Evolutionary conservation across 2,329 filamentous ascomycete genomes (phyloP), one percentile per base, ranked within the genome.

Genomic region (Trichophyton schoenleinii): DNA sequence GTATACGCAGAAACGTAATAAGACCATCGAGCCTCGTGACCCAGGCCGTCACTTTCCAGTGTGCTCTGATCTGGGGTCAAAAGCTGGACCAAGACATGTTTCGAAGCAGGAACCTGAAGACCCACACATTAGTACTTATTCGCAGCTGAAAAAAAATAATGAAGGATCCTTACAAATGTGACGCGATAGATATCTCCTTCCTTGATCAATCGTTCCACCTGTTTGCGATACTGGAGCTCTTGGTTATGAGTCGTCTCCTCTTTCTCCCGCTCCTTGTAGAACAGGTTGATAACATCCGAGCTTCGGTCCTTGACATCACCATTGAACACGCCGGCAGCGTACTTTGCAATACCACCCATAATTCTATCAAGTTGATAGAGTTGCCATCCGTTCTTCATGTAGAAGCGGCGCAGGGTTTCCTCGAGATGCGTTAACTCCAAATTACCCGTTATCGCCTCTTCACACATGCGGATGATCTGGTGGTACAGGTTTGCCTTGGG

Each of bases 1-100:
- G 90, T 88, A 73, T 88, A 97, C 0, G 91, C 91, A 18, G 92
- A 91, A 62, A 96, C 89, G 72, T 99, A 99, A 76, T 95, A 95
- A 68, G 92, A 89, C 94, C 94, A 99, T 44, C 85, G 78, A 64
- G 81, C 80, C 65, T 84, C 80, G 3, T 78, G 74, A 59, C 79
- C 81, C 25, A 85, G 81, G 64, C 90, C 86, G 61, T 87, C 86
- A 58, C 86, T 83, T 70, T 94, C 87, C 78, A 96, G 80, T 0
- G 83, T 85, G 0, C 79, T 87, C 67, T 96, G 90, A 66, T 95
- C 89, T 69, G 87, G 87, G 67, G 94, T 91, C 72, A 96, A 90
- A 0, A 95, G 87, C 46, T 89, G 89, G 9, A 95, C 80, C 1
- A 83, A 86, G 38, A 87, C 85, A 70, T 88, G 84, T 63, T 81